phyloP scores from a whole-genome alignment of 2,329 filamentous ascomycete species.

The Fusarium hostae region DNA sequence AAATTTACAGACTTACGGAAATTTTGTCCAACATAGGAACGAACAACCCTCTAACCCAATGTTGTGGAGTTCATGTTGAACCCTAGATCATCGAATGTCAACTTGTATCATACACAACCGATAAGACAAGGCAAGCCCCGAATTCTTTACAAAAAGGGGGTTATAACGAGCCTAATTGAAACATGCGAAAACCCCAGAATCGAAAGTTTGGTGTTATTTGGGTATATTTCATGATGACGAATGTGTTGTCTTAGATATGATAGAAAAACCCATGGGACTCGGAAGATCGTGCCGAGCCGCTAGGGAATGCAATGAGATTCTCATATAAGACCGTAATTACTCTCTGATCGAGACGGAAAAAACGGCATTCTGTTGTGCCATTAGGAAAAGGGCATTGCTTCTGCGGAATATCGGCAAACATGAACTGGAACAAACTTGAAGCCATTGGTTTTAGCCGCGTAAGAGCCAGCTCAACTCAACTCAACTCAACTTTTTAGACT shows the following conservation, averaged over 20 bases:
- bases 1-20: not conserved
- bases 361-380: not conserved
- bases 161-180: not conserved
- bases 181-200: not conserved
- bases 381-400: not conserved
- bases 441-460: not conserved
- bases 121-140: not conserved
- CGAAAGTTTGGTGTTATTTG: not conserved
- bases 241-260: constrained; percentile 5
- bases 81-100: too few relatives aligned
- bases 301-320: constrained; percentile 31
- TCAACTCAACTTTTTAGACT: not conserved
- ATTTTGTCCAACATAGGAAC: not conserved
- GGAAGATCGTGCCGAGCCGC: constrained; percentile 21
- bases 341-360: not conserved
- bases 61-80: too few relatives aligned
- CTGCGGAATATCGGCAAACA: constrained; percentile 2
- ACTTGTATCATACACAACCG: too few relatives aligned
- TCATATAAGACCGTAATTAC: not conserved
- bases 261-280: not conserved
- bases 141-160: not conserved
- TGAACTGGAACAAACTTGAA: not conserved
- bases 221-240: not conserved
- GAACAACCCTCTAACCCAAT: not conserved
- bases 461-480: not conserved